Conservation (phyloP, 805 yeast genomes). For the Lipomyces spencermartinsiae region DNA sequence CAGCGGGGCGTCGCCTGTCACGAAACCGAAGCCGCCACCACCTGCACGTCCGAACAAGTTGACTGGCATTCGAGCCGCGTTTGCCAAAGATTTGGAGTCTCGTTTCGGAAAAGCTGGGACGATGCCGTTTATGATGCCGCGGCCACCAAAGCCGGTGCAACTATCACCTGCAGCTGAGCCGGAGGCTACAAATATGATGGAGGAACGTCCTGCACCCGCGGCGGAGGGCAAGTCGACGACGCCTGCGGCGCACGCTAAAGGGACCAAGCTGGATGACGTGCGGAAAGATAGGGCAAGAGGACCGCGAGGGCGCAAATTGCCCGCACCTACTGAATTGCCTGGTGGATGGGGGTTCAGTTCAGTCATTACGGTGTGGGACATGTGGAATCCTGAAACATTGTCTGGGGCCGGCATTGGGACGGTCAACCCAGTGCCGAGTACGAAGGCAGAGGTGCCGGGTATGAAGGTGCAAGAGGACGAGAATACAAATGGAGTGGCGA, state of each 20-base stretch:
- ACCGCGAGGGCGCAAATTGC: slow-evolving; percentile 75
- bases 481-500: slow-evolving; percentile 7
- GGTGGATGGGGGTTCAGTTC: slow-evolving; percentile 39
- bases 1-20: background rate
- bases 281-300: slow-evolving; percentile 68
- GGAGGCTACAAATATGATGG: slow-evolving; percentile 4
- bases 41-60: slow-evolving; percentile 42
- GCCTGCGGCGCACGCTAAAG: slow-evolving; percentile 22
- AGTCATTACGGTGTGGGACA: slow-evolving; percentile 26
- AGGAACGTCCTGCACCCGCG: slow-evolving; percentile 19
- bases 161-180: slow-evolving; percentile 7
- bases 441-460: background rate
- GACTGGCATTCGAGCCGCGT: slow-evolving; percentile 52
- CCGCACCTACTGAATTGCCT: slow-evolving; percentile 54
- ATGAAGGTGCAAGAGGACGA: background rate
- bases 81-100: slow-evolving; percentile 66
- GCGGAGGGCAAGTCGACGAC: slow-evolving; percentile 31
- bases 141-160: background rate
- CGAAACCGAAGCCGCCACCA: slow-evolving; percentile 24
- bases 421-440: background rate
- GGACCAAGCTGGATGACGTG: slow-evolving; percentile 45
- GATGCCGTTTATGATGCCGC: slow-evolving; percentile 57
- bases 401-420: background rate
- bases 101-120: slow-evolving; percentile 57
- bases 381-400: slow-evolving; percentile 19